Base-by-base conservation (phyloP, 495 filamentous ascomycete genomes). In the Zalerion maritima region DNA sequence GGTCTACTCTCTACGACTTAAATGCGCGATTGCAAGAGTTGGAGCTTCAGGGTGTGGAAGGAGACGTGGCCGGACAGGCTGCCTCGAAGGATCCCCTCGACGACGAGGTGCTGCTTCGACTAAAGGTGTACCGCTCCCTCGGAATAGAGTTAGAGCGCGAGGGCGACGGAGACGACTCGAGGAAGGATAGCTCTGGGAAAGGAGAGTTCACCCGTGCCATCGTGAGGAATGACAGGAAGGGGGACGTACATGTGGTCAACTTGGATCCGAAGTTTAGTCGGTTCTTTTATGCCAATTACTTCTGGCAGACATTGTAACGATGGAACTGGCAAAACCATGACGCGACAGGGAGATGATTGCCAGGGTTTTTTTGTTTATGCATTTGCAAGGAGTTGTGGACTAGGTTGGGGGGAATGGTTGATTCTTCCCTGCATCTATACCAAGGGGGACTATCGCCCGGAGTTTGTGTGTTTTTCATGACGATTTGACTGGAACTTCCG, bases 281-380 rank as follows among this genome's bases (percentile, higher is more conserved):
- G 32, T 84, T 77, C 54, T 96, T 91, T 49, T 94, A 97, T 47
- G 78, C 85, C 14, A 89, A 93, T 42, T 92, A 93, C 43, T 87
- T 97, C 44, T 97, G 89, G 89, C 69, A 78, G 44, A 81, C 67
- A n/a, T 65, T 92, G 51, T 84, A 64, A 55, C 49, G 51, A 12
- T 51, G 42, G 37, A 7, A n/a, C n/a, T n/a, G n/a, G n/a, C n/a
- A n/a, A n/a, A n/a, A n/a, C n/a, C 21, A 23, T 23, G 21, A 12
- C 21, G 11, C 21, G 21, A 23, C 8, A 23, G 21, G 21, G 8
- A 23, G 8, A 12, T n/a, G n/a, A n/a, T n/a, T n/a, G n/a, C n/a
- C n/a, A n/a, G n/a, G n/a, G n/a, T n/a, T n/a, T n/a, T n/a, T n/a
- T n/a, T n/a, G n/a, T n/a, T n/a, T n/a, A n/a, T n/a, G n/a, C n/a